Base-by-base conservation (phyloP, 2,329 filamentous ascomycete genomes). In the Aspergillus thermomutatus region DNA sequence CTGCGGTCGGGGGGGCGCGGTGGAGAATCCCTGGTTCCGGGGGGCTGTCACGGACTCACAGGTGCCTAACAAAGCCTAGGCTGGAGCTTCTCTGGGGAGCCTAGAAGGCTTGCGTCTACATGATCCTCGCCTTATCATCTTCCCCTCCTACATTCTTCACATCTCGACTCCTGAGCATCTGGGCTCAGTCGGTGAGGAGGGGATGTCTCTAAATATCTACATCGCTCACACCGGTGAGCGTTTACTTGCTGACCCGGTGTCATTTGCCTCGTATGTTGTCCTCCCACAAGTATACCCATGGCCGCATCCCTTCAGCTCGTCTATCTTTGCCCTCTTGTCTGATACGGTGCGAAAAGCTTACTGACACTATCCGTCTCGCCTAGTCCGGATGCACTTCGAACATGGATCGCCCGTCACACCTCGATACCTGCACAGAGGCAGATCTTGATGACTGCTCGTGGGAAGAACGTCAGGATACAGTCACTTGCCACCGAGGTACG, bases 141-240 rank as follows among this genome's bases (percentile, higher is more conserved):
- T 55, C 54, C 55, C 49, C 40, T 59, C 64, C 55, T 55, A 56
- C 55, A 54, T 60, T 60, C 62, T 52, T 63, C 58, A 41, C 49
- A 26, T 43, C 26, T 49, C 53, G 50, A 57, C 55, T 58, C 50
- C 40, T 53, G 64, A 66, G 65, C 67, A 63, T 57, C 60, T 55
- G 49, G 56, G 60, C 64, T 69, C 69, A 60, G 58, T 58, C 64
- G 64, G 66, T 66, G 72, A 67, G 67, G 66, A 68, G 78, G 84
- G 81, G 77, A 96, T 96, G 91, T 89, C 90, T 80, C 85, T 93
- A 74, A 87, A 91, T 79, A 87, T 96, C 77, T 90, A 91, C 81
- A 88, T 96, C 73, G 92, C 91, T 83, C 92, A 96, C 79, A 92
- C 90, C 77, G 93, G 93, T 81, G 88, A 91, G 82, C 88, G 88